Conservation (phyloP, 2,329 filamentous ascomycete species). For the Lecanosticta acicola region DNA sequence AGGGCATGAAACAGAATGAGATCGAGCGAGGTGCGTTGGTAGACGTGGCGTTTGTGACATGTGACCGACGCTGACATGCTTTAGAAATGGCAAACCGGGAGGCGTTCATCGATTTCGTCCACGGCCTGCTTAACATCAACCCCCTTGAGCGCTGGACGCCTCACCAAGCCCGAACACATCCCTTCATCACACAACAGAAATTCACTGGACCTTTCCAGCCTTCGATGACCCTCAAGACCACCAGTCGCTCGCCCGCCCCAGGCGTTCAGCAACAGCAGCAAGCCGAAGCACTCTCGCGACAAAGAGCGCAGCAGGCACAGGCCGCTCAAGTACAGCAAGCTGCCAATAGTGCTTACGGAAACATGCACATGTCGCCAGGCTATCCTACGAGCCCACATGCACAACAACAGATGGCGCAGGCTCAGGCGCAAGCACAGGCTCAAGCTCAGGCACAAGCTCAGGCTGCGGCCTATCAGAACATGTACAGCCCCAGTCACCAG, state of each 20-base stretch:
- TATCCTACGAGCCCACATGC: constrained; percentile 38
- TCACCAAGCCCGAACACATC: constrained; percentile 93
- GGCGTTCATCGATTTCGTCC: constrained; percentile 96
- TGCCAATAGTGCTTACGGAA: constrained; percentile 15
- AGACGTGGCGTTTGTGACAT: not conserved
- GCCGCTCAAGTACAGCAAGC: constrained; percentile 39
- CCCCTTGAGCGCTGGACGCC: constrained; percentile 96
- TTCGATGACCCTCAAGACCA: constrained; percentile 91
- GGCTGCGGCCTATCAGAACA: constrained; percentile 66
- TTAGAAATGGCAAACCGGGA: constrained; percentile 97
- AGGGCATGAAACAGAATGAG: constrained; percentile 98
- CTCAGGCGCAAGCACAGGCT: constrained; percentile 14
- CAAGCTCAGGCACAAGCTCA: constrained; percentile 35
- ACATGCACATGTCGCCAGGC: constrained; percentile 32
- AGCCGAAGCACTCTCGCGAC: constrained; percentile 88
- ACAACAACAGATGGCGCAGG: constrained; percentile 9
- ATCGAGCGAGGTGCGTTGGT: constrained; percentile 76
- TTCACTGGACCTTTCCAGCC: constrained; percentile 94
- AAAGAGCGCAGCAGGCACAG: constrained; percentile 61
- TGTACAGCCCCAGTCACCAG: constrained; percentile 63
- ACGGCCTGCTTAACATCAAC: constrained; percentile 87
- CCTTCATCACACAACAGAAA: constrained; percentile 97
- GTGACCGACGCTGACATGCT: constrained; percentile 16
- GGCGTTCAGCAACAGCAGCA: constrained; percentile 95
- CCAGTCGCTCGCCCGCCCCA: constrained; percentile 81